Evolutionary conservation across 345 rosid species (phyloP).

Genomic region (Lepidium aucheri): DNA sequence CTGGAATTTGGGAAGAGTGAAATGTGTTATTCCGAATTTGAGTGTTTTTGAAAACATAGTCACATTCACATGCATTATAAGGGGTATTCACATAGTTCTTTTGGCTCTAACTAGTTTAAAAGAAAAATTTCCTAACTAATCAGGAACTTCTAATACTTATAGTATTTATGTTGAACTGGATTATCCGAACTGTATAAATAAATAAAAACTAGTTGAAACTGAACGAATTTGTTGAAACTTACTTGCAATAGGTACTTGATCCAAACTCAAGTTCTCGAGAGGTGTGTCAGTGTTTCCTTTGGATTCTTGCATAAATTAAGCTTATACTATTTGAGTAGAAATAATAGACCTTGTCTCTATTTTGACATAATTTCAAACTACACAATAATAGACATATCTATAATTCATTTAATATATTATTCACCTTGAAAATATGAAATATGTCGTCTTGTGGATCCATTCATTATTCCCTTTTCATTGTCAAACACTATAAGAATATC

Average conservation of each 20-base stretch:
- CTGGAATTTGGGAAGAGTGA: no score
- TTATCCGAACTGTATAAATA: no score
- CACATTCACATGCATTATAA: no score
- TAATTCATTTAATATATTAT: background rate
- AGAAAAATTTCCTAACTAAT: no score
- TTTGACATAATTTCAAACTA: conserved; percentile 23
- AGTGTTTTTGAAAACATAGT: no score
- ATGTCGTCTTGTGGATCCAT: conserved; percentile 24
- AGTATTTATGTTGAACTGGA: no score
- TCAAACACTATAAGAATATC: background rate
- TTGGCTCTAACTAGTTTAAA: no score
- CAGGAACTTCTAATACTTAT: no score
- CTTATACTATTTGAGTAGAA: background rate
- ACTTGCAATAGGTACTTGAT: conserved; percentile 17
- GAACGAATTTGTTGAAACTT: background rate
- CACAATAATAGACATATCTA: background rate
- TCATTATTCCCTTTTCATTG: conserved; percentile 3
- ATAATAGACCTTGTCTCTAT: conserved; percentile 17
- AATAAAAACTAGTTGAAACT: background rate
- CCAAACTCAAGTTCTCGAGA: conserved; percentile 21
- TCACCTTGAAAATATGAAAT: conserved; percentile 2
- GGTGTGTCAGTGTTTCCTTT: conserved; percentile 16
- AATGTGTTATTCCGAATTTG: no score
- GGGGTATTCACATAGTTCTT: no score
- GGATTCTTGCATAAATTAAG: conserved; percentile 1